Conservation (phyloP, 495 filamentous ascomycete genomes). For the Recurvomyces mirabilis region DNA sequence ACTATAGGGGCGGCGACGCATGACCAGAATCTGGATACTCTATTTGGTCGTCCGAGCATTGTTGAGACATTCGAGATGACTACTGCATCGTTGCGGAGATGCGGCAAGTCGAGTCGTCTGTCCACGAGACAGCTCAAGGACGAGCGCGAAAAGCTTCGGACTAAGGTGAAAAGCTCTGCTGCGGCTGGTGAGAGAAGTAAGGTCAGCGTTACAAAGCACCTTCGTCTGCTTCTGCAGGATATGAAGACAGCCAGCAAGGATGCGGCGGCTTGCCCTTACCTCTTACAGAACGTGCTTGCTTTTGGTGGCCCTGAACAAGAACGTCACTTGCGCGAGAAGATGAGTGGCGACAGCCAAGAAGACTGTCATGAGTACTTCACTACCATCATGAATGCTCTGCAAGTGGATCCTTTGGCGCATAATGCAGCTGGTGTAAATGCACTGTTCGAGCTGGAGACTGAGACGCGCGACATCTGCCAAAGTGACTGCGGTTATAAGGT, state of each 20-base stretch:
- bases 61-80: conserved; percentile 1
- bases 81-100: too few species aligned
- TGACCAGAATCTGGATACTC: neutral
- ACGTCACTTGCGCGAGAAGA: neutral
- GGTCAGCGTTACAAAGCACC: neutral
- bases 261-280: conserved; percentile 1
- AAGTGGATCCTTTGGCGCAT: neutral
- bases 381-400: conserved; percentile 2
- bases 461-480: neutral
- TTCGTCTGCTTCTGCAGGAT: neutral
- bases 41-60: neutral
- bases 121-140: neutral
- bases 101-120: neutral
- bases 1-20: conserved; percentile 5
- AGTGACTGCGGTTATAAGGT: neutral
- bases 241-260: too few species aligned
- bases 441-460: conserved; percentile 6
- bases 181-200: too few species aligned
- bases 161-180: too few species aligned
- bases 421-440: too few species aligned
- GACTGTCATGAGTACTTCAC: conserved; percentile 7
- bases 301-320: neutral
- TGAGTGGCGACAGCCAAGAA: conserved; percentile 12
- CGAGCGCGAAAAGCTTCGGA: too few species aligned
- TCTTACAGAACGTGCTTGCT: conserved; percentile 13